These are phyloP conservation scores for Apiospora koreana DNA, from an alignment of 2,329 filamentous ascomycete genomes.

Conservation along the genomic window DNA sequence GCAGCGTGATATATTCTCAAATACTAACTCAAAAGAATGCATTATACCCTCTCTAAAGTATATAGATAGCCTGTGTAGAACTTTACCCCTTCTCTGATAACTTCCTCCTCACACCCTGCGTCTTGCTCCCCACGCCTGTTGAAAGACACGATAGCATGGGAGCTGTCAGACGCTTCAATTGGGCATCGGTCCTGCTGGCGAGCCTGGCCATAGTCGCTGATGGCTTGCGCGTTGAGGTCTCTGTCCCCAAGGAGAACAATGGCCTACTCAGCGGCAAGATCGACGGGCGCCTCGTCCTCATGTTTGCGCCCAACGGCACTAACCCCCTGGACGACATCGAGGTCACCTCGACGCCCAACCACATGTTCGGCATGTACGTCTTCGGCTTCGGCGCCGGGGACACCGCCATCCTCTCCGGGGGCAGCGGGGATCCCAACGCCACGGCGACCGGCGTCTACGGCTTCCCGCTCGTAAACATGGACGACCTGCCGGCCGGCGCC, in stretches of 20 bases:
- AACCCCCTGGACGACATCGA: slow-evolving; percentile 25
- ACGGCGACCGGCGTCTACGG: slow-evolving; percentile 19
- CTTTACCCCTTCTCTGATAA: background rate
- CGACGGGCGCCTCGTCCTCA: slow-evolving; percentile 25
- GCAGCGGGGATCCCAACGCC: slow-evolving; percentile 14
- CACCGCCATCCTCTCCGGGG: slow-evolving; percentile 17
- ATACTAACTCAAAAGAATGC: too few species aligned
- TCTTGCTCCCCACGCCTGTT: background rate
- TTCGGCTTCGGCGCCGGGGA: slow-evolving; percentile 19
- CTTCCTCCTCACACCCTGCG: background rate
- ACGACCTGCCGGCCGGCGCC: slow-evolving; percentile 19
- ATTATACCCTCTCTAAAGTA: too few species aligned
- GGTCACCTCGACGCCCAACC: slow-evolving; percentile 23
- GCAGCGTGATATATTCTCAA: too few species aligned
- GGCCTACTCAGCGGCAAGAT: slow-evolving; percentile 18
- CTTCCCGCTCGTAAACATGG: slow-evolving; percentile 20
- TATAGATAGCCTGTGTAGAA: background rate
- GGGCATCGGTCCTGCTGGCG: background rate
- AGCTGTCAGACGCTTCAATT: background rate
- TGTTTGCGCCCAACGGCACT: slow-evolving; percentile 25
- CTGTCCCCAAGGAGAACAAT: slow-evolving; percentile 18
- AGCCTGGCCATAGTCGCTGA: background rate
- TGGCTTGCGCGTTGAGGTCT: slow-evolving; percentile 23
- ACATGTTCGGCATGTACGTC: slow-evolving; percentile 26
- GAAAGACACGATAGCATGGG: background rate